Evolutionary conservation across 345 rosid species (phyloP).

Genomic region (Rhodamnia argentea): DNA sequence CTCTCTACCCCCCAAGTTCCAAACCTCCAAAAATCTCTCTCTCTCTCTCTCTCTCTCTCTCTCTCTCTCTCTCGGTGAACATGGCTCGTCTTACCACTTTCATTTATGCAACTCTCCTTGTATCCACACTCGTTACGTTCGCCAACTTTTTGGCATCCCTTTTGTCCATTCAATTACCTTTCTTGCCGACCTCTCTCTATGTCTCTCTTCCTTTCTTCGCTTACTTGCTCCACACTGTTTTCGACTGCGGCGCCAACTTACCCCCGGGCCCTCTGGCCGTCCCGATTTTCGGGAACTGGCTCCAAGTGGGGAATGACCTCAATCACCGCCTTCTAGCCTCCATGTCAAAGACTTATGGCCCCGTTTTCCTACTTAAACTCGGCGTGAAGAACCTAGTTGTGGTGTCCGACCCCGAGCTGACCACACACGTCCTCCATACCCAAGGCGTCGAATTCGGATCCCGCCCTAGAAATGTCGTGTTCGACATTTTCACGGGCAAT

Average conservation of each 20-base stretch:
- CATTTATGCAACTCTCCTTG: background rate
- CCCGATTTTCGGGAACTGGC: conserved; percentile 58
- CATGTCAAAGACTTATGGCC: conserved; percentile 29
- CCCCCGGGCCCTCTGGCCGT: conserved; percentile 41
- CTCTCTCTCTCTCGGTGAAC: background rate
- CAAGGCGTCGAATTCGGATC: conserved; percentile 61
- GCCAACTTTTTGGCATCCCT: background rate
- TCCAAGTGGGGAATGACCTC: conserved; percentile 54
- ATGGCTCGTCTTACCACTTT: background rate
- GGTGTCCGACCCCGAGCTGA: conserved; percentile 44
- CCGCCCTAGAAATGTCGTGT: conserved; percentile 49
- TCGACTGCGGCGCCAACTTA: background rate
- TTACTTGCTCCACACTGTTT: background rate
- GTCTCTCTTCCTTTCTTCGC: background rate
- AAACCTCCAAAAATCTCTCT: background rate
- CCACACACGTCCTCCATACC: conserved; percentile 44
- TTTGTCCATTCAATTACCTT: background rate
- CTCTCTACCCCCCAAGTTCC: background rate
- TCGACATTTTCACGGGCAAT: conserved; percentile 51
- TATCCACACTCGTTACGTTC: background rate
- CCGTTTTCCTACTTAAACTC: conserved; percentile 38
- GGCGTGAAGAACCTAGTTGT: conserved; percentile 34
- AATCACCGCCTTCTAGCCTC: conserved; percentile 48
- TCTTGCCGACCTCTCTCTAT: background rate
- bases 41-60: too few species aligned